Evolutionary conservation across 306 rosid genomes (phyloP).

Genomic region (Lathyrus aphaca): DNA sequence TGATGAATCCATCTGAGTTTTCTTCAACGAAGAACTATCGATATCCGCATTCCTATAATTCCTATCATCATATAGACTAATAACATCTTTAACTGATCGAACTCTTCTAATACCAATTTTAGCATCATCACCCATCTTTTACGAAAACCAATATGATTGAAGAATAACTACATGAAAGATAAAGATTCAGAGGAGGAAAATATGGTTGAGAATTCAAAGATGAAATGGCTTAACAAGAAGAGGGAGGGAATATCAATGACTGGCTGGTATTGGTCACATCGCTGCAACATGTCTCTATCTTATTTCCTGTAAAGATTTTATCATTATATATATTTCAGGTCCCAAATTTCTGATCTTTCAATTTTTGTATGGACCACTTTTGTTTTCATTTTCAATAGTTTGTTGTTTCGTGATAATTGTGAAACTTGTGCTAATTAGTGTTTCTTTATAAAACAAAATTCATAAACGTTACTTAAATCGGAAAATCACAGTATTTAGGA

Average conservation of each 20-base stretch:
- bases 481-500: background rate
- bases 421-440: conserved; percentile 6
- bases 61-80: conserved; percentile 58
- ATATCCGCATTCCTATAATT: conserved; percentile 48
- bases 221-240: conserved; percentile 31
- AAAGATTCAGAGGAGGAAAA: conserved; percentile 26
- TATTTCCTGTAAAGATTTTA: conserved; percentile 36
- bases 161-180: conserved; percentile 22
- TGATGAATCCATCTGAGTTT: conserved; percentile 44
- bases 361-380: conserved; percentile 43
- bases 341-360: conserved; percentile 18
- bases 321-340: conserved; percentile 23
- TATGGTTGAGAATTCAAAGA: conserved; percentile 39
- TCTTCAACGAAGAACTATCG: conserved; percentile 48
- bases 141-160: conserved; percentile 15
- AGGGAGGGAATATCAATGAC: conserved; percentile 48
- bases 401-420: conserved; percentile 19
- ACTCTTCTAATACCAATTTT: conserved; percentile 49
- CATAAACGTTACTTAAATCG: background rate
- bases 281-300: conserved; percentile 45
- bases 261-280: conserved; percentile 61
- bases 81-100: conserved; percentile 62
- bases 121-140: conserved; percentile 58
- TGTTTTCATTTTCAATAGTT: conserved; percentile 21
- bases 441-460: background rate